Conservation (phyloP, 345 rosid species). For the Syzygium aqueum region DNA sequence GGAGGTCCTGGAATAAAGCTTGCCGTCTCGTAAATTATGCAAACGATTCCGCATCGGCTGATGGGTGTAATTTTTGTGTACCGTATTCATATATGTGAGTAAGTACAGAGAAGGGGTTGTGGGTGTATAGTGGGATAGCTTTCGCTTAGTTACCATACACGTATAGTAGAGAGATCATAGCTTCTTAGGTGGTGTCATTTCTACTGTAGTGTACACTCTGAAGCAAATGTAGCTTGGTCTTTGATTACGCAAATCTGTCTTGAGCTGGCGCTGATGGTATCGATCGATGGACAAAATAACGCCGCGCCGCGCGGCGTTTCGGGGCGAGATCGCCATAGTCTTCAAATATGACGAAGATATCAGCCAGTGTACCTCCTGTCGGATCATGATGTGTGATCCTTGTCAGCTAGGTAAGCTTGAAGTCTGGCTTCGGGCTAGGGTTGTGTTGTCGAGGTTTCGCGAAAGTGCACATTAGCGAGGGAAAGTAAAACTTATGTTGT, state of each 20-base stretch:
- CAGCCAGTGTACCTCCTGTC: not conserved
- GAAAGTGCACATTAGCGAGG: not conserved
- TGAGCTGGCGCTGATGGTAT: not conserved
- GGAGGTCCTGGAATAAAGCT: not conserved
- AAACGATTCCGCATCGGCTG: not conserved
- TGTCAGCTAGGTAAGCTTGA: not conserved
- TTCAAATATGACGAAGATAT: not conserved
- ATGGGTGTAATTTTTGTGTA: slow-evolving; percentile 27
- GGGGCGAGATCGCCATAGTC: not conserved
- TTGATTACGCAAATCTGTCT: not conserved
- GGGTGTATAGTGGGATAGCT: slow-evolving; percentile 37
- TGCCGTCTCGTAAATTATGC: not conserved
- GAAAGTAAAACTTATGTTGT: not conserved
- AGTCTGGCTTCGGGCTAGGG: not conserved
- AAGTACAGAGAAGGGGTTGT: slow-evolving; percentile 21
- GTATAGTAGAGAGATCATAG: slow-evolving; percentile 2
- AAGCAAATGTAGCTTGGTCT: not conserved
- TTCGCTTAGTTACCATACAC: slow-evolving; percentile 8
- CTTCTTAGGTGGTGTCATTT: not conserved
- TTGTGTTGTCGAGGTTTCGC: not conserved
- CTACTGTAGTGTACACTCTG: not conserved
- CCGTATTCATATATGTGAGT: slow-evolving; percentile 25
- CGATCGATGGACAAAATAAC: not conserved
- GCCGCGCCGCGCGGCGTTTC: not conserved
- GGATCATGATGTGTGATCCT: not conserved